phyloP scores from a whole-genome alignment of 345 rosid species.

The Litchi chinensis region DNA sequence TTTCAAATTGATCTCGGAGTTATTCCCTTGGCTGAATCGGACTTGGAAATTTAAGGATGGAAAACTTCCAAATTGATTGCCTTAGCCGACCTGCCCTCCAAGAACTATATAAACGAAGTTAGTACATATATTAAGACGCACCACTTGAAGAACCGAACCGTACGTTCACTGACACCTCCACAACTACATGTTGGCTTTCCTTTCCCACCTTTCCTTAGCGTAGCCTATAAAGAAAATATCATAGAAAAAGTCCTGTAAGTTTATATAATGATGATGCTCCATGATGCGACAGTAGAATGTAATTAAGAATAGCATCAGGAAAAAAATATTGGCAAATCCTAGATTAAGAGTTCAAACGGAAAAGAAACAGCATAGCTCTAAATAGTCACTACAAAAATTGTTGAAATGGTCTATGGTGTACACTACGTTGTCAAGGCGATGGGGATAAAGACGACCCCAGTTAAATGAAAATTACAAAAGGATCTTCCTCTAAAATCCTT shows the following conservation, averaged over 20 bases:
- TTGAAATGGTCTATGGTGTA: neutral
- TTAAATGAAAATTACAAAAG: neutral
- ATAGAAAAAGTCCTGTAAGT: neutral
- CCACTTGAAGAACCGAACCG: neutral
- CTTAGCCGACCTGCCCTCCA: too few relatives aligned
- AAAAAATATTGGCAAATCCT: neutral
- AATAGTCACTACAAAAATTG: neutral
- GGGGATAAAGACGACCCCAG: neutral
- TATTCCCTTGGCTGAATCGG: too few relatives aligned
- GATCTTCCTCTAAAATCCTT: neutral
- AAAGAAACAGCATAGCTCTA: neutral
- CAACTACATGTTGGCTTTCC: constrained; percentile 68
- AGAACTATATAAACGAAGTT: too few relatives aligned
- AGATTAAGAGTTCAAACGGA: neutral
- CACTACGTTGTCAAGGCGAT: neutral
- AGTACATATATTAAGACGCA: neutral
- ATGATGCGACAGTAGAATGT: neutral
- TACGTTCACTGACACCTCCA: neutral
- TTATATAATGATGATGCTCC: neutral
- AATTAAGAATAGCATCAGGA: neutral
- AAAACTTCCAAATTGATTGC: too few relatives aligned
- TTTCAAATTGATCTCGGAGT: too few relatives aligned
- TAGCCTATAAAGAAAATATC: constrained; percentile 45
- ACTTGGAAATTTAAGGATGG: too few relatives aligned
- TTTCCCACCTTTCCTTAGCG: constrained; percentile 76